phyloP scores from a whole-genome alignment of 1,284 basidiomycete species.

The Marasmius sp. region DNA sequence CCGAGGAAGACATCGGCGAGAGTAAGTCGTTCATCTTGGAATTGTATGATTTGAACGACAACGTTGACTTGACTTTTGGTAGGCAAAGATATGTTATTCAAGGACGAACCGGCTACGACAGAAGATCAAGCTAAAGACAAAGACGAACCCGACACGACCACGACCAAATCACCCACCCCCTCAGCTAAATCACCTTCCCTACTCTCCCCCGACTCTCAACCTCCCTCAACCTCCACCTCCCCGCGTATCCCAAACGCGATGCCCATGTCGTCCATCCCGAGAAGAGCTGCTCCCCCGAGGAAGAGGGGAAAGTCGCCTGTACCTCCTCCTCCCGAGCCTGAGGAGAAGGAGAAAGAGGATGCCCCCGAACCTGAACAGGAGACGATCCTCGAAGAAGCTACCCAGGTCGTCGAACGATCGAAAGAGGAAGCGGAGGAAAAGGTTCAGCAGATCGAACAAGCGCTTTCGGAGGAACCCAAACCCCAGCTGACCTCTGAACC shows the following conservation, averaged over 20 bases:
- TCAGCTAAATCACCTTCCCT: conserved; percentile 27
- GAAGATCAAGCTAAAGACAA: not conserved
- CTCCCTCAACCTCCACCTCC: conserved; percentile 22
- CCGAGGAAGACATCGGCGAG: not conserved
- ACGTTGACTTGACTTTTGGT: not conserved
- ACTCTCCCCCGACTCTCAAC: conserved; percentile 36
- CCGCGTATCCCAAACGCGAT: conserved; percentile 50
- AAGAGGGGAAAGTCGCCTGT: conserved; percentile 56
- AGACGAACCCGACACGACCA: not conserved
- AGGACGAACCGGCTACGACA: not conserved
- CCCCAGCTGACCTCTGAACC: not conserved
- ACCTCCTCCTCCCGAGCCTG: conserved; percentile 20
- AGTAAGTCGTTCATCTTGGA: not conserved
- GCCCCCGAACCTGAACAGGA: conserved; percentile 9
- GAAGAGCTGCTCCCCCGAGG: conserved; percentile 67
- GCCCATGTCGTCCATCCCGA: conserved; percentile 73
- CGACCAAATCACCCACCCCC: conserved; percentile 3
- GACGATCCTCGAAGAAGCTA: not conserved
- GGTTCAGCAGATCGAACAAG: not conserved
- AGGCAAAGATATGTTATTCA: not conserved
- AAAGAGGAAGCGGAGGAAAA: conserved; percentile 16
- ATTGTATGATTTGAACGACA: not conserved
- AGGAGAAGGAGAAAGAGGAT: conserved; percentile 9
- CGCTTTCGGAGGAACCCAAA: not conserved
- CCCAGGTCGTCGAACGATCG: too few relatives aligned